Conservation (phyloP, 371 early-diverging fungal species). For the Mortierella sp. region DNA sequence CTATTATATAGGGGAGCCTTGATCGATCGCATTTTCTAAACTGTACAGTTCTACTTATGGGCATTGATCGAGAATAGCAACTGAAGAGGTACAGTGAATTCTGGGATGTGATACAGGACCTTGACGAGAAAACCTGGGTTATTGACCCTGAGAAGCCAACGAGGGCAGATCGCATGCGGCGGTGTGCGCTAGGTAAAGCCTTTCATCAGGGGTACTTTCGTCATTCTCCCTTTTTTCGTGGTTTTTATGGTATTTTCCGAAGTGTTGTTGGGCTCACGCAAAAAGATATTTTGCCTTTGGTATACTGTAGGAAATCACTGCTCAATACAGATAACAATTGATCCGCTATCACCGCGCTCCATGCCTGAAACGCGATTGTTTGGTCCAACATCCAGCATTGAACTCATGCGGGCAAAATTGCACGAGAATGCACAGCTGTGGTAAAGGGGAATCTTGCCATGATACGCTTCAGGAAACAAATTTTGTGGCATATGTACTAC, state of each 20-base stretch:
- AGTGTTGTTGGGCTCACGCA: too few species aligned
- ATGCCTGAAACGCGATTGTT: conserved; percentile 43
- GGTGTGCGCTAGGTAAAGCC: conserved; percentile 42
- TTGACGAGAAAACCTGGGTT: conserved; percentile 50
- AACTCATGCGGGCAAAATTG: conserved; percentile 41
- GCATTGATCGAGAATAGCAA: conserved; percentile 7
- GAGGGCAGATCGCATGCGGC: conserved; percentile 40
- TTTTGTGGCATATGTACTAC: too few species aligned
- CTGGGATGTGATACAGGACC: conserved; percentile 54
- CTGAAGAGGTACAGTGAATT: conserved; percentile 31
- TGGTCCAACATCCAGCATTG: conserved; percentile 36
- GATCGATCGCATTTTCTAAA: background rate
- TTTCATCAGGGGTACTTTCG: too few species aligned
- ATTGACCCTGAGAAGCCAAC: conserved; percentile 56
- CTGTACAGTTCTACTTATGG: background rate
- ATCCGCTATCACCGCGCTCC: conserved; percentile 36
- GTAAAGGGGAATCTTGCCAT: conserved; percentile 6
- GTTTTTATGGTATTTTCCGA: too few species aligned
- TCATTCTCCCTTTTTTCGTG: too few species aligned
- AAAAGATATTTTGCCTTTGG: background rate
- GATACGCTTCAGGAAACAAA: too few species aligned
- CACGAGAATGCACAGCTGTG: conserved; percentile 30
- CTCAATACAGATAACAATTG: conserved; percentile 46
- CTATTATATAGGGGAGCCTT: background rate
- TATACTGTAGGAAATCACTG: conserved; percentile 39